Percentiles rank a stretch among this genome's conserved stretches.
phyloP scores from a whole-genome alignment of 2,329 filamentous ascomycete genomes.

The Lecanicillium sp. region DNA sequence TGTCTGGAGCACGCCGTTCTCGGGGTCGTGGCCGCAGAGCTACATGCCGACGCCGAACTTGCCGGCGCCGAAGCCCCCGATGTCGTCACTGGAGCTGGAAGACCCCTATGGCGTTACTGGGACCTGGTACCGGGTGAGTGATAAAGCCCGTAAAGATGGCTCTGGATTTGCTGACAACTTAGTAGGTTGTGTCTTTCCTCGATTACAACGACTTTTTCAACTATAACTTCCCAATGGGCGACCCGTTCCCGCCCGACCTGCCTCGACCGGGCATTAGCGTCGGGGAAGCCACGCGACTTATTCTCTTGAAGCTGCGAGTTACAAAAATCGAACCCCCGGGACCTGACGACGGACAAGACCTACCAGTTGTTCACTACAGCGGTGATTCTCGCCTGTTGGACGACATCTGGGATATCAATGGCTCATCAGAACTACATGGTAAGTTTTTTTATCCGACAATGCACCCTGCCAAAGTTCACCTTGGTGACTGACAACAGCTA shows the following conservation, averaged over 20 bases:
- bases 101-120: slow-evolving; percentile 70
- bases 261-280: slow-evolving; percentile 50
- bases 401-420: slow-evolving; percentile 61
- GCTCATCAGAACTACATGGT: slow-evolving; percentile 61
- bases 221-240: slow-evolving; percentile 59
- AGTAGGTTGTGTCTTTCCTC: slow-evolving; percentile 41
- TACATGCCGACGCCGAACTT: slow-evolving; percentile 31
- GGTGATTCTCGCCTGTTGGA: slow-evolving; percentile 59
- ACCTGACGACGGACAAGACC: slow-evolving; percentile 47
- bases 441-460: slow-evolving; percentile 21
- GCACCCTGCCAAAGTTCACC: slow-evolving; percentile 17
- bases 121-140: slow-evolving; percentile 60
- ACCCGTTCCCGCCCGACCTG: slow-evolving; percentile 33
- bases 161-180: slow-evolving; percentile 15
- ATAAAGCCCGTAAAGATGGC: not conserved
- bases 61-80: slow-evolving; percentile 21
- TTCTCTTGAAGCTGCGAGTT: slow-evolving; percentile 60
- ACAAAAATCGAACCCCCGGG: slow-evolving; percentile 55
- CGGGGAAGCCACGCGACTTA: slow-evolving; percentile 63
- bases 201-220: slow-evolving; percentile 68
- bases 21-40: slow-evolving; percentile 47
- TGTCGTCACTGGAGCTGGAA: slow-evolving; percentile 40
- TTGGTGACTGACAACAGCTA: slow-evolving; percentile 20
- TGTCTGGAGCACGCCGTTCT: slow-evolving; percentile 52
- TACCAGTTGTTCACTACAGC: slow-evolving; percentile 63